Base-by-base conservation (phyloP, 1,139 yeast species). In the Geotrichum citri-aurantii region DNA sequence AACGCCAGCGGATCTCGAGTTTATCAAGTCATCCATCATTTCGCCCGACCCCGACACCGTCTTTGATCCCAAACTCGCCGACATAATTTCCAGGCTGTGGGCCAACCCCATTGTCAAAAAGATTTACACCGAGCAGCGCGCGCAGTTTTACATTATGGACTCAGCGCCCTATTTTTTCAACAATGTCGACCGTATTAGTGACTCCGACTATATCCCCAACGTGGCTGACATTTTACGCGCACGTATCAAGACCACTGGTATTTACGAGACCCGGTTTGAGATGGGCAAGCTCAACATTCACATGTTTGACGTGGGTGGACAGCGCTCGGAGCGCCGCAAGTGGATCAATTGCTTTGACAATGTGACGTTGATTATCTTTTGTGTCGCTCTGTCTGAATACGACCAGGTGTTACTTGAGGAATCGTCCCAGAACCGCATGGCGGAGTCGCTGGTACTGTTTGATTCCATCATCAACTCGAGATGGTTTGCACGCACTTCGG, bases 311-410 rank as follows among this genome's bases (percentile, higher is more conserved):
- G 97, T 91, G 54, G 97, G 97, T 63, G 97, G 97, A 1, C 97
- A 91, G 73, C 77, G 97, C 66, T 85, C 93, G 1, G 97, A 91
- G 74, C 83, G 97, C 57, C 89, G 89, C 69, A 91, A 91, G 72
- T 91, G 97, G 97, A 91, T 91, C 65, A 95, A 91, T 73, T 91
- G 97, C 70, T 91, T 91, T 68, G 96, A 91, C 72, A 90, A 91
- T 67, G 97, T 91, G 40, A 88, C 97, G 0, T 78, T 88, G 55
- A 88, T 91, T 54, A 89, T 91, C 60, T 91, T 90, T 71, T 90
- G 97, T 72, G 96, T 90, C 23, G 92, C 97, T 0, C 75, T 91
- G 56, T 85, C 93, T 1, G 97, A 91, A 71, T 91, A 91, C 68
- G 97, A 91, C 72, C 97, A 90, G 73, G 88, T 84, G 1, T 74